Evolutionary conservation across 257 asterid genomes (phyloP).

Genomic region (Nicotiana otophora): DNA sequence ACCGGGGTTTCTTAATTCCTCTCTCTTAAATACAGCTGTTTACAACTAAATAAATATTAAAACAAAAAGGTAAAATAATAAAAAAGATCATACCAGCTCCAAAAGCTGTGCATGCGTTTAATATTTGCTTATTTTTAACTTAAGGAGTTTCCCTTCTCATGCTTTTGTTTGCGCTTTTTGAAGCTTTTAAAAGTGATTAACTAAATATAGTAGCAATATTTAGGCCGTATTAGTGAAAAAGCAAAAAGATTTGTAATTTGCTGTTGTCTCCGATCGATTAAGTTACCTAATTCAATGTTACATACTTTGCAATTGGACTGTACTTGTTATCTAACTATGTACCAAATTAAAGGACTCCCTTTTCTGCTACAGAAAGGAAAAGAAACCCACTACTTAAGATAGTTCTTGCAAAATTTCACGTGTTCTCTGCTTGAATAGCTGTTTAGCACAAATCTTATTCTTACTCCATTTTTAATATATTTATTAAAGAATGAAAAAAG

Average conservation of each 20-base stretch:
- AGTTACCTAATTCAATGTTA: not conserved
- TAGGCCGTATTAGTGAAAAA: not conserved
- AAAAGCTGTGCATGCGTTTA: slow-evolving; percentile 5
- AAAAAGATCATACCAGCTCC: not conserved
- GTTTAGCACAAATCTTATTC: not conserved
- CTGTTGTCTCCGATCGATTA: not conserved
- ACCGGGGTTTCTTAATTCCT: not conserved
- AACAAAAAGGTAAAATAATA: not conserved
- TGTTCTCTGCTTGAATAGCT: not conserved
- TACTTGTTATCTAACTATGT: not conserved
- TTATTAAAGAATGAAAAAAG: not conserved
- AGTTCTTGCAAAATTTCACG: not conserved
- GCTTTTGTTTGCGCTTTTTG: slow-evolving; percentile 5
- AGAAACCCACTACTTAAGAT: not conserved
- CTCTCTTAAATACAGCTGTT: slow-evolving; percentile 11
- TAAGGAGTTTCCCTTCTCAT: not conserved
- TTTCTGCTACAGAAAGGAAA: not conserved
- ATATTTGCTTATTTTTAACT: not conserved
- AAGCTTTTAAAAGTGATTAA: slow-evolving; percentile 1
- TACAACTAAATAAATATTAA: not conserved
- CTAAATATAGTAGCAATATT: not conserved
- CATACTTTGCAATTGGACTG: slow-evolving; percentile 8
- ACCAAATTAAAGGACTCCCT: not conserved
- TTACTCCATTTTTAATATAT: not conserved
- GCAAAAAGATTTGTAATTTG: not conserved